Evolutionary conservation across 2,329 filamentous ascomycete genomes (phyloP).

Genomic region (Didymella pinodella): DNA sequence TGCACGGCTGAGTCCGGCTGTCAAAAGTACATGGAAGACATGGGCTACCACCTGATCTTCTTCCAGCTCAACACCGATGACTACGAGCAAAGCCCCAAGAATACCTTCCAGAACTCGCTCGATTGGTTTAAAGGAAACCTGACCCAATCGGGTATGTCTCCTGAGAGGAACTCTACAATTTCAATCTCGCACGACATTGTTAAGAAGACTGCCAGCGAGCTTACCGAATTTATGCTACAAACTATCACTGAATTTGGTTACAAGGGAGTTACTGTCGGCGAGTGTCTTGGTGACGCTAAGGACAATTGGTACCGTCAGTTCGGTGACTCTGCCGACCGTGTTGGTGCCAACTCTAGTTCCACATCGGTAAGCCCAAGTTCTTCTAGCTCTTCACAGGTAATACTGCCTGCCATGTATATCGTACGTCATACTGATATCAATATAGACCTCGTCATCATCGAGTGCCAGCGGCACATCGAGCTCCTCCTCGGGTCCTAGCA

Average conservation of each 20-base stretch:
- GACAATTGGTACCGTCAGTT: constrained; percentile 56
- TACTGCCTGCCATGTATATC: no score
- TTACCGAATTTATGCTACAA: constrained; percentile 53
- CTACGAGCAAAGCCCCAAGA: constrained; percentile 58
- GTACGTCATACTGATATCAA: background rate
- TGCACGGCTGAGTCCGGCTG: constrained; percentile 48
- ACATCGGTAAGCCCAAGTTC: constrained; percentile 3
- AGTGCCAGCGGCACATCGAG: background rate
- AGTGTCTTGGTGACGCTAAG: constrained; percentile 53
- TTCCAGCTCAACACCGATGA: constrained; percentile 67
- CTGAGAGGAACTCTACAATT: constrained; percentile 50
- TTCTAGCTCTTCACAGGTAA: constrained; percentile 1
- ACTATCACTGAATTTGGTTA: constrained; percentile 46
- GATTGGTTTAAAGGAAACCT: constrained; percentile 23
- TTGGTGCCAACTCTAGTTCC: background rate
- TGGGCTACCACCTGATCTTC: constrained; percentile 66
- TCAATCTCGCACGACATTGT: constrained; percentile 61
- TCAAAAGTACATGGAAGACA: constrained; percentile 42
- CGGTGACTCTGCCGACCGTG: constrained; percentile 16
- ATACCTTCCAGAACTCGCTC: constrained; percentile 16
- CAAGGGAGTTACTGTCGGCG: constrained; percentile 54
- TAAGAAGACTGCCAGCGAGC: constrained; percentile 50
- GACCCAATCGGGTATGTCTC: constrained; percentile 11
- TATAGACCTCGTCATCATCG: background rate
- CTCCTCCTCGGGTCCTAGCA: background rate